Base-by-base conservation (phyloP, 2,329 filamentous ascomycete species). In the Aspergillus neotritici region DNA sequence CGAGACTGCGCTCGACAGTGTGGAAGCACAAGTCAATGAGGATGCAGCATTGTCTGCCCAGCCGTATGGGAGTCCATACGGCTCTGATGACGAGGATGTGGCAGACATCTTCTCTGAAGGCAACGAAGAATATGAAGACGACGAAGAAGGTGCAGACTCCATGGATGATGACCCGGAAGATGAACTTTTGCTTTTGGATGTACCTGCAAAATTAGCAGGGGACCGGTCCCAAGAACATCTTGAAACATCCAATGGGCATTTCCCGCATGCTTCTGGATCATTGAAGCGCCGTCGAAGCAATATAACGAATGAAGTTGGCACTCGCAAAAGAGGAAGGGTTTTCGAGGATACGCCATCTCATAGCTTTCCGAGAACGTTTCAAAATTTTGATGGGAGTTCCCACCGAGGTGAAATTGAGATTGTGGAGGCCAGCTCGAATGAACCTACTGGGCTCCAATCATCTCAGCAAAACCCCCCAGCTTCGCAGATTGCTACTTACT, bases 1-100 rank as follows among this genome's bases (percentile, higher is more conserved):
- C 47, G 14, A 46, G 16, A 36, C 45, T 46, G 34, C 43, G 7
- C 37, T 46, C 31, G 41, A 42, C 1, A 31, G 32, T n/a, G 53
- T 55, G 6, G 56, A 64, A 14, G 55, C 83, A 34, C 71, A 82
- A 15, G 80, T 88, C 4, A 83, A 90, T 52, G 83, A 87, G 53
- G 69, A 70, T 25, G 75, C 73, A 15, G 78, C 83, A 17, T 62
- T 73, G 16, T 65, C 71, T n/a, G 62, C 73, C 34, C 69, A 72
- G 1, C 67, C 52, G 4, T 66, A 70, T 28, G 63, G 67, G 7
- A 56, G 59, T 10, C 56, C 62, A n/a, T 69, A 69, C 46, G 58
- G 60, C 30, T 72, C 66, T 11, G 69, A 72, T 44, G 71, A 74
- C 43, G 65, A 71, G 29, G 51, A 60, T 25, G 58, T 54, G 35